A percentile compares a stretch with the other conserved stretches of the same genome.
phyloP scores from a whole-genome alignment of 345 rosid species.

The Noccaea bulbosa region DNA sequence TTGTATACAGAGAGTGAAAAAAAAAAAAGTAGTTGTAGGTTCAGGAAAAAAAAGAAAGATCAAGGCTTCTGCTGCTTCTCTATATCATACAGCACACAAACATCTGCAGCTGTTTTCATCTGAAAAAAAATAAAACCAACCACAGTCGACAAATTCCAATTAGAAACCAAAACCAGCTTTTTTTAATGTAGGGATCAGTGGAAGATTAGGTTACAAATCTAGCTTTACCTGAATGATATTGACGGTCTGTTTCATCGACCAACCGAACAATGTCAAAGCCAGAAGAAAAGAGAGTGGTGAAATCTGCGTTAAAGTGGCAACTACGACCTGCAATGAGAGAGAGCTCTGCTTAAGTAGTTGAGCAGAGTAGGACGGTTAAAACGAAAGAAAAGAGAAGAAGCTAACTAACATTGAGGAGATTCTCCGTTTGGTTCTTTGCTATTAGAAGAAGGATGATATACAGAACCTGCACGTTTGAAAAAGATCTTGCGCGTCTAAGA shows the following conservation, averaged over 20 bases:
- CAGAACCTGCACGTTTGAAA: slow-evolving; percentile 61
- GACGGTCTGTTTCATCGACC: slow-evolving; percentile 79
- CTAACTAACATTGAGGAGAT: slow-evolving; percentile 76
- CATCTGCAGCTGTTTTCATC: slow-evolving; percentile 95
- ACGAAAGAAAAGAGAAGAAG: slow-evolving; percentile 6
- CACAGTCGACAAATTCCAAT: background rate
- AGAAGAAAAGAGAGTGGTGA: slow-evolving; percentile 62
- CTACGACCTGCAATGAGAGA: slow-evolving; percentile 55
- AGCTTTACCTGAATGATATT: slow-evolving; percentile 80
- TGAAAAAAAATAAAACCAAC: slow-evolving; percentile 36
- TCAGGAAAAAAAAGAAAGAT: background rate
- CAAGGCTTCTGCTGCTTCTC: slow-evolving; percentile 64
- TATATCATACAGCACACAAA: slow-evolving; percentile 78
- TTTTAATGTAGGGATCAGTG: background rate
- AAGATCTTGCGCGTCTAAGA: background rate
- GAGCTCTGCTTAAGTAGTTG: slow-evolving; percentile 3
- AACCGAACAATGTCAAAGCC: slow-evolving; percentile 73
- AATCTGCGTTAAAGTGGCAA: slow-evolving; percentile 48
- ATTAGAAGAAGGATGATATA: slow-evolving; percentile 83
- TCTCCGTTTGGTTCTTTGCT: slow-evolving; percentile 65
- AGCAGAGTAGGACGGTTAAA: background rate
- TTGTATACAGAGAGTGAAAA: too few species aligned
- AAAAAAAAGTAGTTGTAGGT: background rate
- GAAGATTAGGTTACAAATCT: slow-evolving; percentile 4
- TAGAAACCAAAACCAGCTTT: slow-evolving; percentile 14